phyloP scores from a whole-genome alignment of 148 eudicot genomes.

The Dysphania ambrosioides region DNA sequence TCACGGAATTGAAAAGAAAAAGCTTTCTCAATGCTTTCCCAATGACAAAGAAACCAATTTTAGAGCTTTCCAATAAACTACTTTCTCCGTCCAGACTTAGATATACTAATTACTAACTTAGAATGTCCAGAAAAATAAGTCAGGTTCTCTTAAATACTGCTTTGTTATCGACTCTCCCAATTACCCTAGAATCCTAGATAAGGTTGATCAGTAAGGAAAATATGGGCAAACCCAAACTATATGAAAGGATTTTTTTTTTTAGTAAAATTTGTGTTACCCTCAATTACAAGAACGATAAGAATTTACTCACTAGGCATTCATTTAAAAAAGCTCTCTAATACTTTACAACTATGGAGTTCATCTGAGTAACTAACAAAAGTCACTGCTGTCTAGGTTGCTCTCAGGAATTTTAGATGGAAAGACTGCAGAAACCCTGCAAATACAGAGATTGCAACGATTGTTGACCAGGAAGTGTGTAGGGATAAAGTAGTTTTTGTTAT shows the following conservation, averaged over 20 bases:
- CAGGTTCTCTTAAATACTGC: not conserved
- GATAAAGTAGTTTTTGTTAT: slow-evolving; percentile 61
- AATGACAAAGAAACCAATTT: not conserved
- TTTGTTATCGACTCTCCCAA: not conserved
- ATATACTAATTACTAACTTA: no score
- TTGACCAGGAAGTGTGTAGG: slow-evolving; percentile 74
- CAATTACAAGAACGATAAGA: not conserved
- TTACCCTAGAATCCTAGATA: no score
- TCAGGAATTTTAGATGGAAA: slow-evolving; percentile 73
- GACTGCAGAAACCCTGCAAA: slow-evolving; percentile 65
- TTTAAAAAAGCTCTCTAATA: not conserved
- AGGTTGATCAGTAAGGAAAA: not conserved
- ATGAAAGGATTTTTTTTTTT: not conserved
- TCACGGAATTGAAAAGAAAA: not conserved
- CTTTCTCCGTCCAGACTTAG: not conserved
- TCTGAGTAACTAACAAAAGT: slow-evolving; percentile 3
- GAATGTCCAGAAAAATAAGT: not conserved
- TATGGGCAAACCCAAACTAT: not conserved
- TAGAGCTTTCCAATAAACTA: not conserved
- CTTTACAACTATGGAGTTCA: not conserved
- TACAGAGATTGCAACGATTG: slow-evolving; percentile 64
- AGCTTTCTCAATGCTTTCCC: not conserved
- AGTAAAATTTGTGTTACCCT: not conserved
- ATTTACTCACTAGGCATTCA: not conserved
- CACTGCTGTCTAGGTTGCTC: slow-evolving; percentile 52